phyloP scores from a whole-genome alignment of 1,139 yeast genomes.

The Yamadazyma sp. region DNA sequence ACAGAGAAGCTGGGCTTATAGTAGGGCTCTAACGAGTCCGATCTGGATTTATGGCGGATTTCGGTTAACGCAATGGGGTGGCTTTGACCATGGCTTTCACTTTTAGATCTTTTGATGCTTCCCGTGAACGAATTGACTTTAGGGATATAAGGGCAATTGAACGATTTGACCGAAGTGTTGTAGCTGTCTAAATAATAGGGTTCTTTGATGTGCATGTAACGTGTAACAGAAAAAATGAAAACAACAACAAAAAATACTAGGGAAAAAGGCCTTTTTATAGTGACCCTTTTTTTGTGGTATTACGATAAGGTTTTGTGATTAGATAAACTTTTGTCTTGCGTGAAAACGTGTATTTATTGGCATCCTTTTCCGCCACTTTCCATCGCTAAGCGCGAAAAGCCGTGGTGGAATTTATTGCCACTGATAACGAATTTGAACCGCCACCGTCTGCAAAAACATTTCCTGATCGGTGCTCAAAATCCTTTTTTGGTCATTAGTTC shows the following conservation, averaged over 20 bases:
- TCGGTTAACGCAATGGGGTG: not conserved
- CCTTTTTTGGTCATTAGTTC: no score
- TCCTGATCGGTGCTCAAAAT: no score
- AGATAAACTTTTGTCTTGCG: not conserved
- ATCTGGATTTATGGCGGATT: slow-evolving; percentile 8
- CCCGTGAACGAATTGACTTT: slow-evolving; percentile 14
- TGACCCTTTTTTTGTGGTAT: not conserved
- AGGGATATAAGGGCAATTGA: slow-evolving; percentile 13
- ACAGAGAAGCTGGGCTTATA: slow-evolving; percentile 13
- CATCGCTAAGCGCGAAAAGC: not conserved
- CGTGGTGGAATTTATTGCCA: not conserved
- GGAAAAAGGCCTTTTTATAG: not conserved
- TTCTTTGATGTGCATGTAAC: slow-evolving; percentile 12
- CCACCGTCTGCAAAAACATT: no score
- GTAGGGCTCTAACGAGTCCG: slow-evolving; percentile 19
- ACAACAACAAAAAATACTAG: not conserved
- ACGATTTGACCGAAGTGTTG: slow-evolving; percentile 17
- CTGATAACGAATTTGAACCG: not conserved
- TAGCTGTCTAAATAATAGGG: slow-evolving; percentile 17
- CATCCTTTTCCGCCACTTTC: not conserved
- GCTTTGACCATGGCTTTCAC: not conserved
- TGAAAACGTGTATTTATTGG: not conserved
- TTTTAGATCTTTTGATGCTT: slow-evolving; percentile 7
- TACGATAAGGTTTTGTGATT: not conserved
- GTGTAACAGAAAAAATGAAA: not conserved